These are phyloP conservation scores for Erysimum pusillum DNA, from an alignment of 441 rosid genomes.

Conservation along the genomic window DNA sequence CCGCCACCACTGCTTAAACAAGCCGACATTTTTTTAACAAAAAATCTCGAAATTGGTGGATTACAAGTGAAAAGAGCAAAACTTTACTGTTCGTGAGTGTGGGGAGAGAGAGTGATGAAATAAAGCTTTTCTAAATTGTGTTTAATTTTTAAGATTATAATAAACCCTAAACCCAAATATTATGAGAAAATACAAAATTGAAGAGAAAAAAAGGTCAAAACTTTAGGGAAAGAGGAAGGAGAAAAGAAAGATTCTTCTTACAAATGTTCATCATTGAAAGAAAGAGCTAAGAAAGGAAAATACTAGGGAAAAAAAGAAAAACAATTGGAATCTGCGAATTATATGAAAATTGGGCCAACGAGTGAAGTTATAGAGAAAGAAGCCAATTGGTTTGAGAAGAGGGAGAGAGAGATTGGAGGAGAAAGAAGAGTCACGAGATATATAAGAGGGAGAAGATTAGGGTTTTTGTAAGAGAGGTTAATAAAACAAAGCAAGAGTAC, in stretches of 20 bases:
- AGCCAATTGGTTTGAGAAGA: conserved; percentile 19
- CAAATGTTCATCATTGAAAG: conserved; percentile 35
- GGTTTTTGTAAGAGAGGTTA: conserved; percentile 30
- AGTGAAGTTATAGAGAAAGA: conserved; percentile 34
- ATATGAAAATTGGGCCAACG: conserved; percentile 26
- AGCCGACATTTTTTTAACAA: conserved; percentile 58
- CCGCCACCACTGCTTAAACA: conserved; percentile 77
- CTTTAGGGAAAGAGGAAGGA: conserved; percentile 42
- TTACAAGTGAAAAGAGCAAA: not conserved
- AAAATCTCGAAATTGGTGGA: not conserved
- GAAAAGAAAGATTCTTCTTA: conserved; percentile 28
- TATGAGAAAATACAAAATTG: conserved; percentile 23
- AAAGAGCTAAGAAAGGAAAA: conserved; percentile 47
- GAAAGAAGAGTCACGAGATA: conserved; percentile 42
- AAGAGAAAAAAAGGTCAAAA: conserved; percentile 21
- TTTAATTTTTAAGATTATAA: conserved; percentile 3
- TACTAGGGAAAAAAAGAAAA: not conserved
- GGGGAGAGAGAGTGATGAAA: conserved; percentile 33
- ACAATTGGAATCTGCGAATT: conserved; percentile 37
- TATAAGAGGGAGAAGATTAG: conserved; percentile 50
- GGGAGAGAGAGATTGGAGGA: conserved; percentile 30
- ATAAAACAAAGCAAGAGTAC: conserved; percentile 10
- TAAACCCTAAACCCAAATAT: conserved; percentile 55
- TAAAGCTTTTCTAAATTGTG: conserved; percentile 1
- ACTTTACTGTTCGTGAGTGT: conserved; percentile 22